Evolutionary conservation across 2,329 filamentous ascomycete species (phyloP).

Genomic region (Cercospora sp.): DNA sequence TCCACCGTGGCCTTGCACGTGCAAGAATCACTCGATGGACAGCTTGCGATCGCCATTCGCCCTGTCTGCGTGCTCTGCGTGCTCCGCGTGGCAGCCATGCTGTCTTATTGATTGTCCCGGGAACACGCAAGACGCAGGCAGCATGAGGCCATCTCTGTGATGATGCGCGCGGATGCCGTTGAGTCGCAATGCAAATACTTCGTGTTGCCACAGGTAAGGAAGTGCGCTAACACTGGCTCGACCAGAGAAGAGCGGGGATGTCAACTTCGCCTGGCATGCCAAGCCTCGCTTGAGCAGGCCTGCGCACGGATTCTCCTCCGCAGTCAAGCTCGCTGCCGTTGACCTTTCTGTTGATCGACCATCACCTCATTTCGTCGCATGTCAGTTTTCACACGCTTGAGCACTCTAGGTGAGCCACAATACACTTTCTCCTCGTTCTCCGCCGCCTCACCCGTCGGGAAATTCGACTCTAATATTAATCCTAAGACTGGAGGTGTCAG

Average conservation of each 20-base stretch:
- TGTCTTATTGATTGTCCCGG: neutral
- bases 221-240: neutral
- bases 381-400: neutral
- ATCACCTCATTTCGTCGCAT: neutral
- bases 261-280: neutral
- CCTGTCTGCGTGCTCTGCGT: neutral
- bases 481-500: neutral
- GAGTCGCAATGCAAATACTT: neutral
- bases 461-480: neutral
- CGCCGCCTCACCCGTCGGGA: neutral
- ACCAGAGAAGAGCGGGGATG: neutral
- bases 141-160: neutral
- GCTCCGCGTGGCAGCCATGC: neutral
- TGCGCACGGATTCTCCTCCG: neutral
- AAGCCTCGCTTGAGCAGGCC: neutral
- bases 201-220: neutral
- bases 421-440: neutral
- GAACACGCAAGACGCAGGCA: neutral
- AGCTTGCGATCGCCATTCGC: neutral
- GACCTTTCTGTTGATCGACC: neutral
- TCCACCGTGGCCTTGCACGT: neutral
- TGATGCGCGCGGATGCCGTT: neutral
- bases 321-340: neutral
- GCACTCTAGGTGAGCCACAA: neutral
- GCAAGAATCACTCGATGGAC: neutral